A percentile compares a stretch with the other conserved stretches of the same genome.
Conservation (phyloP, 192 early-diverging fungal species). For the Obelidium mucronatum region DNA sequence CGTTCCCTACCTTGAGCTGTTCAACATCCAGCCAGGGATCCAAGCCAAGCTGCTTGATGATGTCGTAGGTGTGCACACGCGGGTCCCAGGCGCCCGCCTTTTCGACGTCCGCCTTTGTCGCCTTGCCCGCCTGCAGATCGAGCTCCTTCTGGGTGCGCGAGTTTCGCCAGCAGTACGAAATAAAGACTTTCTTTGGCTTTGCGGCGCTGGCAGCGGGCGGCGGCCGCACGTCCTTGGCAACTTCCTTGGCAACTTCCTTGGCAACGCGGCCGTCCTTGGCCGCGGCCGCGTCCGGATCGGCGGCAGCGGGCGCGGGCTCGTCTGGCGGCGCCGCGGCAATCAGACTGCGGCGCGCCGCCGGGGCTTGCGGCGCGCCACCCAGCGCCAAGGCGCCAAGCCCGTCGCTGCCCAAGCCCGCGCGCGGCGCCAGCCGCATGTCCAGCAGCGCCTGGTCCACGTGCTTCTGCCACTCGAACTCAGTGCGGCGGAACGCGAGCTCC, state of each 20-base stretch:
- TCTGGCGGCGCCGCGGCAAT: too few relatives aligned
- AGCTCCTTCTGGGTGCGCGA: conserved; percentile 9
- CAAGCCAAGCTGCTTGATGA: conserved; percentile 12
- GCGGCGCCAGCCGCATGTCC: too few relatives aligned
- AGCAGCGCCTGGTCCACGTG: not conserved
- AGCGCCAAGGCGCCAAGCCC: too few relatives aligned
- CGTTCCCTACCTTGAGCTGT: conserved; percentile 5
- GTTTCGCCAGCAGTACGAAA: conserved; percentile 22
- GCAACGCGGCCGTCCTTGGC: too few relatives aligned
- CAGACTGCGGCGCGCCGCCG: too few relatives aligned
- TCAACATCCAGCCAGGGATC: conserved; percentile 30
- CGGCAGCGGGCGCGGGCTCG: not conserved
- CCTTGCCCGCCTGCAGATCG: not conserved
- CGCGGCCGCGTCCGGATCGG: not conserved
- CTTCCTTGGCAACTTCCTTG: too few relatives aligned
- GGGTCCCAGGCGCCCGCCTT: conserved; percentile 25
- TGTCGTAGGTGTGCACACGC: not conserved
- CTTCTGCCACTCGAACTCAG: conserved; percentile 17
- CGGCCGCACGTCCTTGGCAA: too few relatives aligned
- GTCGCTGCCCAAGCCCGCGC: too few relatives aligned
- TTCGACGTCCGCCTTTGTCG: not conserved
- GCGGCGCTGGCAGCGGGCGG: not conserved
- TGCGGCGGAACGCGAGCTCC: not conserved
- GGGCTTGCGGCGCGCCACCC: too few relatives aligned
- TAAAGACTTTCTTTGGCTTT: conserved; percentile 25